Percentiles rank a stretch among this genome's conserved stretches.
phyloP scores from a whole-genome alignment of 192 early-diverging fungal species.

The Dimargaris cristalligena region DNA sequence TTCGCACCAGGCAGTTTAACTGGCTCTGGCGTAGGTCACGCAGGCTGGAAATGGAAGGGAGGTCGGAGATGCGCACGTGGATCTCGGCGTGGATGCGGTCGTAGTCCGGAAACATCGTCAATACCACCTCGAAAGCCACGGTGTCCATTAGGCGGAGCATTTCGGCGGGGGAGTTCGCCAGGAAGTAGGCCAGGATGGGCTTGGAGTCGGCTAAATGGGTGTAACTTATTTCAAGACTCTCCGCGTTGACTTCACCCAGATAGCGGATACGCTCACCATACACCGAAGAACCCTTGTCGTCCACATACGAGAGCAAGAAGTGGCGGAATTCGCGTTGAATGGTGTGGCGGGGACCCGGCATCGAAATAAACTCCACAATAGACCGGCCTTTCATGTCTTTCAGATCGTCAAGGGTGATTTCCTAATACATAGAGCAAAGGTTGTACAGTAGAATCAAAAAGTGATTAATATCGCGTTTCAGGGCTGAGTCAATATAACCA shows the following conservation, averaged over 20 bases:
- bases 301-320: constrained; percentile 76
- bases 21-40: constrained; percentile 83
- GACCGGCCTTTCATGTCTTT: constrained; percentile 65
- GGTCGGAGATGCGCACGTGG: constrained; percentile 80
- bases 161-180: constrained; percentile 75
- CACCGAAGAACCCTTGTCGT: constrained; percentile 71
- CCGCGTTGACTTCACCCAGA: constrained; percentile 73
- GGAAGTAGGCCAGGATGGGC: constrained; percentile 71
- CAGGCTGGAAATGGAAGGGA: constrained; percentile 68
- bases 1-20: constrained; percentile 79
- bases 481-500: too few relatives aligned
- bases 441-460: too few relatives aligned
- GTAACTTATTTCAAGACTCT: constrained; percentile 78
- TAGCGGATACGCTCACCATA: constrained; percentile 82
- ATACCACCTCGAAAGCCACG: constrained; percentile 80
- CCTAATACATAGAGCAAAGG: too few relatives aligned
- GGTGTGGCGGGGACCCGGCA: constrained; percentile 66
- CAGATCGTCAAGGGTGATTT: constrained; percentile 59
- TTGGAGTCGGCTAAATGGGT: constrained; percentile 62
- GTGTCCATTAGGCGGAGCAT: constrained; percentile 84
- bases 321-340: constrained; percentile 75
- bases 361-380: constrained; percentile 70
- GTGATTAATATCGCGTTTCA: too few relatives aligned
- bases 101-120: constrained; percentile 79
- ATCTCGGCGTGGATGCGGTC: constrained; percentile 81